Evolutionary conservation across 139 green algal species (phyloP).

Genomic region (Picochlorum sp.): DNA sequence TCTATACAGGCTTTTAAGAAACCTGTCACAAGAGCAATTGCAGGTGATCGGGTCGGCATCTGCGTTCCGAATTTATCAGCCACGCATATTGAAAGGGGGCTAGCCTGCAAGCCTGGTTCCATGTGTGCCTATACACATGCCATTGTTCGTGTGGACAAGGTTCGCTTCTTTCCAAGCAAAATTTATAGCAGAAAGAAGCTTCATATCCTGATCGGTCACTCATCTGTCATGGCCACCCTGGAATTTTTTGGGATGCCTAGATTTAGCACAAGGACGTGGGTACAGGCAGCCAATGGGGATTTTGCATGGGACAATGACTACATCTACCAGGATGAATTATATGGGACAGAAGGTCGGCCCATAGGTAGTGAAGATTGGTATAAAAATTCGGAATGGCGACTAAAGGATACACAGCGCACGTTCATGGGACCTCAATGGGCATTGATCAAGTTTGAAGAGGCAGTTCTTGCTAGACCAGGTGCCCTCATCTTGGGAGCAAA

Average conservation of each 20-base stretch:
- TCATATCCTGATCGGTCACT: slow-evolving; percentile 74
- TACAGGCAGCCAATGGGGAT: neutral
- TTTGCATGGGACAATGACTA: slow-evolving; percentile 62
- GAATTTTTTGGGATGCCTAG: slow-evolving; percentile 62
- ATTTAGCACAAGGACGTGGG: slow-evolving; percentile 5
- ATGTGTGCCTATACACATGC: slow-evolving; percentile 65
- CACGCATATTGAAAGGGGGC: slow-evolving; percentile 65
- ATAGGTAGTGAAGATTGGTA: slow-evolving; percentile 1
- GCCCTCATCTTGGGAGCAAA: slow-evolving; percentile 77
- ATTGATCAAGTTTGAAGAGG: slow-evolving; percentile 67
- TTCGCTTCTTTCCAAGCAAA: slow-evolving; percentile 56
- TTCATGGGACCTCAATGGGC: slow-evolving; percentile 72
- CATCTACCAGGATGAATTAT: slow-evolving; percentile 62
- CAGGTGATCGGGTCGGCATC: slow-evolving; percentile 78
- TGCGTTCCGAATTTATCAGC: slow-evolving; percentile 86
- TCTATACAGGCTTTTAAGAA: slow-evolving; percentile 88
- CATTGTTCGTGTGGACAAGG: slow-evolving; percentile 71
- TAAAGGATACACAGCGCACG: neutral
- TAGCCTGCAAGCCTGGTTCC: slow-evolving; percentile 57
- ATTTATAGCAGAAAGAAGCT: slow-evolving; percentile 44
- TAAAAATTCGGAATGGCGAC: neutral
- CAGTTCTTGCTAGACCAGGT: slow-evolving; percentile 65
- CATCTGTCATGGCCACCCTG: slow-evolving; percentile 71
- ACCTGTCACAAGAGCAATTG: slow-evolving; percentile 38
- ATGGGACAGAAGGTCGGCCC: slow-evolving; percentile 62